phyloP scores from a whole-genome alignment of 306 rosid species.

The Geum urbanum region DNA sequence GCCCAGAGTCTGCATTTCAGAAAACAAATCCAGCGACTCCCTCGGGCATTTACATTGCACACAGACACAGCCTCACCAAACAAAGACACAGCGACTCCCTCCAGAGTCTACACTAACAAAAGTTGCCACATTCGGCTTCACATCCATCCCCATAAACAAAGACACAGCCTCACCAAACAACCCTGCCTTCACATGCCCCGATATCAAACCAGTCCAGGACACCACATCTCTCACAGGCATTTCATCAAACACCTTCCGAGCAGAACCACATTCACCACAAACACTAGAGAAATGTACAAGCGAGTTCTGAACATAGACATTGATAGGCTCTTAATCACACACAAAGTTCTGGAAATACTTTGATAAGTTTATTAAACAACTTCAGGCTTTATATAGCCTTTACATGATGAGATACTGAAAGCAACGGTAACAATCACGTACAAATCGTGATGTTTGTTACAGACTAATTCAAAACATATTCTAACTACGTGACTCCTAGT shows the following conservation, averaged over 20 bases:
- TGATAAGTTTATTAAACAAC: too few species aligned
- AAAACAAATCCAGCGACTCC: slow-evolving; percentile 59
- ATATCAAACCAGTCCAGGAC: slow-evolving; percentile 74
- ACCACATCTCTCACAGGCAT: slow-evolving; percentile 77
- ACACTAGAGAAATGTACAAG: slow-evolving; percentile 49
- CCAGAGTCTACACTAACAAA: slow-evolving; percentile 55
- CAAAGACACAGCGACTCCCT: too few species aligned
- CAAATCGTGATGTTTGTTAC: too few species aligned
- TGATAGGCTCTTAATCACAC: too few species aligned
- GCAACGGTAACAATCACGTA: too few species aligned
- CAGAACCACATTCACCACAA: slow-evolving; percentile 50
- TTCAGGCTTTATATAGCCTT: too few species aligned
- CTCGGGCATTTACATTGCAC: slow-evolving; percentile 55
- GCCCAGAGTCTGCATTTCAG: slow-evolving; percentile 46
- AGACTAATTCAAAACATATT: too few species aligned
- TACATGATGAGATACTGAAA: too few species aligned
- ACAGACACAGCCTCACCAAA: too few species aligned
- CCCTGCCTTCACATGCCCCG: slow-evolving; percentile 56
- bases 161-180: slow-evolving; percentile 44
- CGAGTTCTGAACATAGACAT: slow-evolving; percentile 58
- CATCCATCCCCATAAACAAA: slow-evolving; percentile 45
- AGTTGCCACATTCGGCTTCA: slow-evolving; percentile 58
- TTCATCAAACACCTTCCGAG: slow-evolving; percentile 58
- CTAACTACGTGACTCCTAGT: too few species aligned
- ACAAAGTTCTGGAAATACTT: too few species aligned